These are phyloP conservation scores for Dalechampia spathulata DNA, from an alignment of 441 rosid genomes.

Conservation along the genomic window DNA sequence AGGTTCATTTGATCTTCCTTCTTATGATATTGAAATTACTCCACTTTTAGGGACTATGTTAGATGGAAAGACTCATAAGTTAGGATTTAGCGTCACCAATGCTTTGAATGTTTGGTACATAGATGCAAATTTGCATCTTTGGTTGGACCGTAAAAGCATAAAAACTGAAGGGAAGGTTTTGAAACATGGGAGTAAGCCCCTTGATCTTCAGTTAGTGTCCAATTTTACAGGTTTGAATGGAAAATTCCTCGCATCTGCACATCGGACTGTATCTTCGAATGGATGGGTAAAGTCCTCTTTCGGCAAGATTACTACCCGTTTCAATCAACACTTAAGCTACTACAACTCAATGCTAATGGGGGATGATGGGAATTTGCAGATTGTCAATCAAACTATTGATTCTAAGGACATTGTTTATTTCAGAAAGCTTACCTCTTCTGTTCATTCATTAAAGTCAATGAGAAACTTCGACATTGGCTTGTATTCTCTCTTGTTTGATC, in stretches of 20 bases:
- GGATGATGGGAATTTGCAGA: conserved; percentile 49
- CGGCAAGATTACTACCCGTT: conserved; percentile 49
- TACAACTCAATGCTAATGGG: conserved; percentile 48
- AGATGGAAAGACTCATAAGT: conserved; percentile 51
- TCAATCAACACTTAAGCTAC: conserved; percentile 44
- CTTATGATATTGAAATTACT: conserved; percentile 77
- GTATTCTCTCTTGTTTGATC: conserved; percentile 23
- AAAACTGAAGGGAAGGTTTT: conserved; percentile 50
- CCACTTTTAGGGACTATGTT: conserved; percentile 60
- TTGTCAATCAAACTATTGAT: conserved; percentile 51
- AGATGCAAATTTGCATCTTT: conserved; percentile 88
- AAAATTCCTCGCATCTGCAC: conserved; percentile 38
- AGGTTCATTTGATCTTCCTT: conserved; percentile 78
- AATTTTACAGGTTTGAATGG: conserved; percentile 57
- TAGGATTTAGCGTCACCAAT: conserved; percentile 62
- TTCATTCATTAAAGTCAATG: conserved; percentile 22
- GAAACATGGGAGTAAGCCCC: conserved; percentile 32
- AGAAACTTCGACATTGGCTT: conserved; percentile 40
- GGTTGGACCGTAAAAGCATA: conserved; percentile 55
- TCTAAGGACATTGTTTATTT: conserved; percentile 39
- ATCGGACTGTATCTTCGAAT: conserved; percentile 40
- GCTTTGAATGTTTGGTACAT: conserved; percentile 73
- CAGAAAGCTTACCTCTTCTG: conserved; percentile 18
- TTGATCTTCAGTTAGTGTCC: conserved; percentile 22
- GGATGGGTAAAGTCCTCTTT: conserved; percentile 67